Conservation (phyloP, 1,284 basidiomycete species). For the Anthracocystis setariae region DNA sequence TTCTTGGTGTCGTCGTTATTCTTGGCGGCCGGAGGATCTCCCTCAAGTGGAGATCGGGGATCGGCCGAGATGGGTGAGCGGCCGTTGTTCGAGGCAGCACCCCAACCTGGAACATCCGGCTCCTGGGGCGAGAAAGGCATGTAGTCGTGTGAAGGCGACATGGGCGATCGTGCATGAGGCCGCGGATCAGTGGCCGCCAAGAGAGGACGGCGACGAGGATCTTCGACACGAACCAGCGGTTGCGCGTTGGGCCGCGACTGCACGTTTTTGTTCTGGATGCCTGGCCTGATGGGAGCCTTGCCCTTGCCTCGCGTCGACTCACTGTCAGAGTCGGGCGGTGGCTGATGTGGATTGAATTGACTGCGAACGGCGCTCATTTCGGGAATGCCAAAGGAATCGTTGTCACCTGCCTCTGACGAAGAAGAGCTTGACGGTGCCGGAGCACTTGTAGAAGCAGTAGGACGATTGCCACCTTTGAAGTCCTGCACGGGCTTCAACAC, state of each 20-base stretch:
- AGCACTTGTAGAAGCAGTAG: background rate
- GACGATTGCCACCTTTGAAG: slow-evolving; percentile 26
- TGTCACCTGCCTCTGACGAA: slow-evolving; percentile 26
- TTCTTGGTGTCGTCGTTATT: background rate
- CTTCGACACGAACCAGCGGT: slow-evolving; percentile 5
- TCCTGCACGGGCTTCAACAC: slow-evolving; percentile 29
- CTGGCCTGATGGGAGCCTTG: background rate
- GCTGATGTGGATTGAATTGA: slow-evolving; percentile 37
- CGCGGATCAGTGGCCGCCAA: background rate
- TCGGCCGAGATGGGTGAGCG: slow-evolving; percentile 1
- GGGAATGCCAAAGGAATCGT: slow-evolving; percentile 27
- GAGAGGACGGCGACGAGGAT: slow-evolving; percentile 26
- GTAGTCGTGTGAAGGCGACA: slow-evolving; percentile 12
- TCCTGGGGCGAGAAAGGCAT: slow-evolving; percentile 14
- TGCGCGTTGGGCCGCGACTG: background rate
- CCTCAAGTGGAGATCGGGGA: slow-evolving; percentile 15
- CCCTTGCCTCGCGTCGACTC: slow-evolving; percentile 1
- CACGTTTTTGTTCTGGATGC: no score
- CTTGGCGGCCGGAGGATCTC: background rate
- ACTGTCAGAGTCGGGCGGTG: slow-evolving; percentile 13
- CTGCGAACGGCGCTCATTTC: slow-evolving; percentile 34
- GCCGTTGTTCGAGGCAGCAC: slow-evolving; percentile 1
- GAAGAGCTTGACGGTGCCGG: slow-evolving; percentile 5
- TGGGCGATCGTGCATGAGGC: background rate
- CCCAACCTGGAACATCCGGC: background rate